phyloP scores from a whole-genome alignment of 148 eudicot genomes.

The Rhododendron henanense region DNA sequence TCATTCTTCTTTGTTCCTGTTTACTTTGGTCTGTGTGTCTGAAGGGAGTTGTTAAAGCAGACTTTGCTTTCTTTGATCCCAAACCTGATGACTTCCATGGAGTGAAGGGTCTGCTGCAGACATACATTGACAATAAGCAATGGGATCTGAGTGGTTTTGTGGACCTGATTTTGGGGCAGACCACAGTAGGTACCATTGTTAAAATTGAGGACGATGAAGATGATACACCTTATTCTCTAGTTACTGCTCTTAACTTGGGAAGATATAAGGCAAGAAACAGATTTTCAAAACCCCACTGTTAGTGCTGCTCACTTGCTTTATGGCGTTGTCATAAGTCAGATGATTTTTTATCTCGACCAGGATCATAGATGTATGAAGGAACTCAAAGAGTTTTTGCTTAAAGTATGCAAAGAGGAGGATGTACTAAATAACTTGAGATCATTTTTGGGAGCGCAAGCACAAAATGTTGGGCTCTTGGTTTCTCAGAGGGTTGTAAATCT shows the following conservation, averaged over 20 bases:
- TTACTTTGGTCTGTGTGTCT: slow-evolving; percentile 10
- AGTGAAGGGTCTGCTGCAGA: slow-evolving; percentile 67
- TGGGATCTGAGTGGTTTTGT: slow-evolving; percentile 93
- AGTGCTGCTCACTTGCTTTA: background rate
- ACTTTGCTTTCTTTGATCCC: slow-evolving; percentile 96
- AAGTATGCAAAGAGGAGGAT: slow-evolving; percentile 40
- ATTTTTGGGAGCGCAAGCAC: slow-evolving; percentile 47
- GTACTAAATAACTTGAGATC: slow-evolving; percentile 33
- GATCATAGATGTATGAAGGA: slow-evolving; percentile 65
- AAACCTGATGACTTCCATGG: slow-evolving; percentile 91
- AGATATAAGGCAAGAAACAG: slow-evolving; percentile 61
- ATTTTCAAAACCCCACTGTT: background rate
- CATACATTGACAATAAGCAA: slow-evolving; percentile 58
- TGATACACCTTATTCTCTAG: slow-evolving; percentile 61
- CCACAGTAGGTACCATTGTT: slow-evolving; percentile 85
- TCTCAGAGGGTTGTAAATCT: slow-evolving; percentile 90
- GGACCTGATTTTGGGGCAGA: slow-evolving; percentile 76
- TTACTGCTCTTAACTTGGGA: slow-evolving; percentile 69
- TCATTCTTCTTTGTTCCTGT: background rate
- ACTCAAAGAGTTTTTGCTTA: slow-evolving; percentile 54
- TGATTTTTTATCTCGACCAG: slow-evolving; percentile 31
- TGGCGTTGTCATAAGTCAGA: background rate
- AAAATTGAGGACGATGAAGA: slow-evolving; percentile 91
- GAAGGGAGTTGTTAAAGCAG: slow-evolving; percentile 83
- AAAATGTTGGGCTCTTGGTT: slow-evolving; percentile 72